Evolutionary conservation across 176 grass and related monocot genomes (phyloP).

Genomic region (Saccharum officinarum): DNA sequence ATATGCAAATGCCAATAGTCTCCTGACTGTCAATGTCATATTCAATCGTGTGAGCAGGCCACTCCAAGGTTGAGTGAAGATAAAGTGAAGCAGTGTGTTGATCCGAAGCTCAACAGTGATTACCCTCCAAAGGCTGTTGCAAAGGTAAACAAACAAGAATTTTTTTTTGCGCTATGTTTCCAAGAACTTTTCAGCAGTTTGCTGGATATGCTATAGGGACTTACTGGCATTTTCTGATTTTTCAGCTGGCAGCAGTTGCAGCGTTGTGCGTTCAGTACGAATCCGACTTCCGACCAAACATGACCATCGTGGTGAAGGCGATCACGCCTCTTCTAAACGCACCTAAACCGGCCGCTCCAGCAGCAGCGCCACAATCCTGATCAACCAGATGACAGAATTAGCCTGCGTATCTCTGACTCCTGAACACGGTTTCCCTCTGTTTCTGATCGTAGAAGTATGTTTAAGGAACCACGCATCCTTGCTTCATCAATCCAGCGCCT

Average conservation of each 20-base stretch:
- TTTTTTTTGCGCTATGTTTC: not conserved
- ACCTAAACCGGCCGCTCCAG: conserved; percentile 35
- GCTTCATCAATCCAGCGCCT: conserved; percentile 2
- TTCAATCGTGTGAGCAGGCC: conserved; percentile 43
- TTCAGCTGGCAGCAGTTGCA: conserved; percentile 80
- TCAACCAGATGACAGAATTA: conserved; percentile 6
- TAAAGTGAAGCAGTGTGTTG: conserved; percentile 88
- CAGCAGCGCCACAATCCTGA: conserved; percentile 37
- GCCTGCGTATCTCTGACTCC: not conserved
- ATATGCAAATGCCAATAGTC: not conserved
- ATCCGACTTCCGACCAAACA: conserved; percentile 87
- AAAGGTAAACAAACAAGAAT: conserved; percentile 52
- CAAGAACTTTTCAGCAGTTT: not conserved
- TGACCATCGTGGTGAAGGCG: conserved; percentile 88
- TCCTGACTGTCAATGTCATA: not conserved
- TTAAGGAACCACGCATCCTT: conserved; percentile 21
- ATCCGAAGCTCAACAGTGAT: conserved; percentile 78
- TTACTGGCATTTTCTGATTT: not conserved
- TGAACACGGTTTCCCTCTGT: conserved; percentile 22
- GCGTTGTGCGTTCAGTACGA: conserved; percentile 81
- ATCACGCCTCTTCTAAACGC: conserved; percentile 76
- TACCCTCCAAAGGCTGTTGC: conserved; percentile 92
- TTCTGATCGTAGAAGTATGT: not conserved
- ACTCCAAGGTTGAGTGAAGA: conserved; percentile 93
- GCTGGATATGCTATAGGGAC: not conserved